phyloP scores from a whole-genome alignment of 768 basidiomycete species.

The Tricholoma furcatifolium region DNA sequence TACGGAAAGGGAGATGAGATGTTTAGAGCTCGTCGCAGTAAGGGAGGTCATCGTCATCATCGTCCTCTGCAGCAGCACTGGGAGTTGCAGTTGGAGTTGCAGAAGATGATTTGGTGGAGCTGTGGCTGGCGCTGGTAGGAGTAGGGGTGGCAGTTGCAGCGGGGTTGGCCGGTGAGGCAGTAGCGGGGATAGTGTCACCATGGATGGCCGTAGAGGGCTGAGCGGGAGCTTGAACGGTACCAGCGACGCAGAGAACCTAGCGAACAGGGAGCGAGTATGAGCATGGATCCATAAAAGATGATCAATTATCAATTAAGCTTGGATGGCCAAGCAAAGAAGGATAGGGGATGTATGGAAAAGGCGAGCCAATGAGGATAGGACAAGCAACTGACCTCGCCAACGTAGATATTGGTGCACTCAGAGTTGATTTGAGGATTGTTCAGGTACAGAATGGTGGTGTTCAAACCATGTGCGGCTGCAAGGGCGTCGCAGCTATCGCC shows the following conservation, averaged over 20 bases:
- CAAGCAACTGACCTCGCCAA: constrained; percentile 61
- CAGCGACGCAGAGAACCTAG: constrained; percentile 53
- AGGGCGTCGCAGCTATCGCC: constrained; percentile 64
- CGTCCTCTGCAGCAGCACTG: constrained; percentile 12
- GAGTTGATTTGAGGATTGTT: constrained; percentile 77
- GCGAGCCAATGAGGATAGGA: not conserved
- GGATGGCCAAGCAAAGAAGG: not conserved
- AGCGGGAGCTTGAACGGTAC: constrained; percentile 41
- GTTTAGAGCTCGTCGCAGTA: constrained; percentile 52
- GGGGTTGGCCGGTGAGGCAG: constrained; percentile 24
- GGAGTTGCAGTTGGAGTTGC: constrained; percentile 1
- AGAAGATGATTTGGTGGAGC: not conserved
- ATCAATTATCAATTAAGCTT: not conserved
- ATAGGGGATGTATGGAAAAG: not conserved
- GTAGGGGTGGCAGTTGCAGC: constrained; percentile 19
- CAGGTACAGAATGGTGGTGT: constrained; percentile 48
- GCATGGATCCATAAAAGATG: not conserved
- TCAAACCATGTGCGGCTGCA: constrained; percentile 35
- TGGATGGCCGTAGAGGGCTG: constrained; percentile 25
- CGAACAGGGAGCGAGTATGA: not conserved
- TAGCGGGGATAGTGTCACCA: constrained; percentile 31
- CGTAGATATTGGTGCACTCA: constrained; percentile 64
- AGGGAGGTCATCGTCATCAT: constrained; percentile 40
- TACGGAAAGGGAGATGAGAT: not conserved
- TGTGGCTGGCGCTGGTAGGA: constrained; percentile 11